Conservation (phyloP, 1,284 basidiomycete genomes). For the Singerocomus inundabilis region DNA sequence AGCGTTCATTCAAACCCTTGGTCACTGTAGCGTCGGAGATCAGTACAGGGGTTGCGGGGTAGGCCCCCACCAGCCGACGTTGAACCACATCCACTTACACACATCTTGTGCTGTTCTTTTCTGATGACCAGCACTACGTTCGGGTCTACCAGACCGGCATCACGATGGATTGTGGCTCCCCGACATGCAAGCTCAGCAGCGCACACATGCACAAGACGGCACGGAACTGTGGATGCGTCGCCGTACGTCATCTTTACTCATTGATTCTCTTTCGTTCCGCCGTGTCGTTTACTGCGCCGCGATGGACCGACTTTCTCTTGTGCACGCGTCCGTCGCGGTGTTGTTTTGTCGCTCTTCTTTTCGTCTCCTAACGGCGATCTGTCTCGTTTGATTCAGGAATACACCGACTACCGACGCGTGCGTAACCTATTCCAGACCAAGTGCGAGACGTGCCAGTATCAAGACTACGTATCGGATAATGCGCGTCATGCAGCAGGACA, state of each 20-base stretch:
- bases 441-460: slow-evolving; percentile 44
- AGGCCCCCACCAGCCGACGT: neutral
- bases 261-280: neutral
- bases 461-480: slow-evolving; percentile 26
- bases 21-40: slow-evolving; percentile 48
- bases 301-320: neutral
- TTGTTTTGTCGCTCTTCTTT: neutral
- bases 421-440: slow-evolving; percentile 50
- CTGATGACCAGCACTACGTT: slow-evolving; percentile 52
- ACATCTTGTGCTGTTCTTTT: no score
- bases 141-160: slow-evolving; percentile 60
- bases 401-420: slow-evolving; percentile 42
- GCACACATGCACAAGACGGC: slow-evolving; percentile 55
- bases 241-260: slow-evolving; percentile 40
- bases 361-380: neutral
- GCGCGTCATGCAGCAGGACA: slow-evolving; percentile 21
- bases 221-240: slow-evolving; percentile 46
- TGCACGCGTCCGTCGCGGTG: neutral
- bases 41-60: slow-evolving; percentile 63
- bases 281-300: neutral
- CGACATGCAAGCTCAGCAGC: slow-evolving; percentile 51
- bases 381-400: slow-evolving; percentile 31
- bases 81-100: no score
- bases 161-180: slow-evolving; percentile 49
- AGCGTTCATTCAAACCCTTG: slow-evolving; percentile 3